These are phyloP conservation scores for Mycosarcoma maydis DNA, from an alignment of 1,284 basidiomycete genomes.

Conservation along the genomic window DNA sequence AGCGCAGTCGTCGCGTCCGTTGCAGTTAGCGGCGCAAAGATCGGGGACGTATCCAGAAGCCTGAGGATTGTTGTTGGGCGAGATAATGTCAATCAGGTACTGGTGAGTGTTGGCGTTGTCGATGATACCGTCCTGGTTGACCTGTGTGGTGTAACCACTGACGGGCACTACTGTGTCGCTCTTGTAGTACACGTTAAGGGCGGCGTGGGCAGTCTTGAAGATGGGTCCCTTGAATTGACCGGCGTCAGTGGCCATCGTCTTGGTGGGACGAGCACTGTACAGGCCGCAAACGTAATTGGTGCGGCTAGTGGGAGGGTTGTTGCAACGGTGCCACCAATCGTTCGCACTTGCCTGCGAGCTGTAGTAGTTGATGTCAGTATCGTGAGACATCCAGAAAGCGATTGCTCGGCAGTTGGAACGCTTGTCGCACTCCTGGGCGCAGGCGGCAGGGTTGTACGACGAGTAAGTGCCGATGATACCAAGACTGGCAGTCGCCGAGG, in stretches of 20 bases:
- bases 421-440: not conserved
- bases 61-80: not conserved
- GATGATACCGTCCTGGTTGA: constrained; percentile 1
- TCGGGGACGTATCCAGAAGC: not conserved
- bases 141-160: not conserved
- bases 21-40: not conserved
- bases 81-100: not conserved
- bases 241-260: not conserved
- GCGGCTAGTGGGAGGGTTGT: not conserved
- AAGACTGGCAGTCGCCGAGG: not conserved
- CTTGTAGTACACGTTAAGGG: constrained; percentile 1
- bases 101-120: not conserved
- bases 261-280: not conserved
- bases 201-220: constrained; percentile 1
- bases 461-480: not conserved
- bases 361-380: constrained; percentile 1
- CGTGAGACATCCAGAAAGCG: not conserved
- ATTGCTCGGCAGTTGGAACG: not conserved
- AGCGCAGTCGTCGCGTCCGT: not conserved
- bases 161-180: not conserved
- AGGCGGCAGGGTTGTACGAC: not conserved
- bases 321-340: not conserved
- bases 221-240: not conserved
- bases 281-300: not conserved
- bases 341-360: not conserved